These are phyloP conservation scores for Pseudohyphozyma bogoriensis DNA, from an alignment of 768 basidiomycete genomes.

Conservation along the genomic window DNA sequence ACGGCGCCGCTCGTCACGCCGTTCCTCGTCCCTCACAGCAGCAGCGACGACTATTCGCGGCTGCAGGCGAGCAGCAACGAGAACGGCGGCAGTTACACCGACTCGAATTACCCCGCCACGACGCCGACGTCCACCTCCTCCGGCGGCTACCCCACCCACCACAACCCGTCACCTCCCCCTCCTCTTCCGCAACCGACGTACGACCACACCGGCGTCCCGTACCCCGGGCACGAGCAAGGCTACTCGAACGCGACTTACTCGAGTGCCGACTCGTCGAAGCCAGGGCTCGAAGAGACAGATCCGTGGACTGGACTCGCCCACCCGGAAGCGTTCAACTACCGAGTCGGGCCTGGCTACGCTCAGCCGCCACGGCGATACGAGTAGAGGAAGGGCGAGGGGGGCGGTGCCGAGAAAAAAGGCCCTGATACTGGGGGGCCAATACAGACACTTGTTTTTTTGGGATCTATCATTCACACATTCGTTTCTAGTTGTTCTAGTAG, in stretches of 20 bases:
- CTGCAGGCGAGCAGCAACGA: no score
- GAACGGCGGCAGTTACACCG: no score
- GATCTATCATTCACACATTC: no score
- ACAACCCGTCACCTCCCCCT: no score
- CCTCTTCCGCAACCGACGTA: no score
- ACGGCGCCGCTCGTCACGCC: slow-evolving; percentile 21
- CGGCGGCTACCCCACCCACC: not conserved
- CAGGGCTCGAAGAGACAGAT: not conserved
- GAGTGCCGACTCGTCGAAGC: not conserved
- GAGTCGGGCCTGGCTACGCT: not conserved
- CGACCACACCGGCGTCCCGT: no score
- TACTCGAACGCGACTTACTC: not conserved
- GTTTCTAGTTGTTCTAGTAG: no score
- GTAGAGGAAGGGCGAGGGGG: no score
- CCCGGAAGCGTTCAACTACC: slow-evolving; percentile 22
- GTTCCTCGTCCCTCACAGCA: slow-evolving; percentile 7
- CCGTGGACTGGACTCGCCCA: slow-evolving; percentile 16
- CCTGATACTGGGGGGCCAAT: no score
- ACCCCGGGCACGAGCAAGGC: no score
- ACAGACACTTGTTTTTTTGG: no score
- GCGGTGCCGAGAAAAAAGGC: no score
- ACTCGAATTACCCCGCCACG: not conserved
- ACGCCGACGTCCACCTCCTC: not conserved
- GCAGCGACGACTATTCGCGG: not conserved
- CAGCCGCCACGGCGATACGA: not conserved